Evolutionary conservation across 164 flowering plant genomes (phyloP), one percentile per base, ranked within the genome.

Genomic region (Macadamia integrifolia): DNA sequence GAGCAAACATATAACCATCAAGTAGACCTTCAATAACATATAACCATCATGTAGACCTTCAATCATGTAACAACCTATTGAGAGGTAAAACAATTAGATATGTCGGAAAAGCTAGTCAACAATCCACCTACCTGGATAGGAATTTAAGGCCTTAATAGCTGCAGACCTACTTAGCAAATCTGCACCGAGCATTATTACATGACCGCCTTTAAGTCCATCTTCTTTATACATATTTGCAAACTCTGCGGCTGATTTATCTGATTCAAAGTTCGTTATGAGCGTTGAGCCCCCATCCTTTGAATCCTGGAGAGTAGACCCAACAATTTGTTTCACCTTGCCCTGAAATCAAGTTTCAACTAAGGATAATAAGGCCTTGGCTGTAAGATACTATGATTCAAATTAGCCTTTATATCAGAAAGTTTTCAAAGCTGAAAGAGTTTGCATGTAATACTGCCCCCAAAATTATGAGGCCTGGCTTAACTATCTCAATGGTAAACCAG

Each of bases 241-340:
- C 78, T 87, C 93, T 31, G 88, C 87, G 6, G 99, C 87, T 10
- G 93, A 85, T 76, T 84, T 92, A 72, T 95, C 98, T 18, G 99
- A 88, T 76, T 85, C 99, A 65, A 88, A 95, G 72, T 95, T 95
- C 44, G 99, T 95, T 6, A 92, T 76, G 23, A 85, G 87, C 69
- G 75, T 65, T 53, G 86, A 78, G 13, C 74, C 85, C 30, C 67
- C 85, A 60, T 84, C 96, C 66, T 79, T 79, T 52, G 77, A 76
- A 81, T 95, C 99, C 73, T 64, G 65, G 65, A 95, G 89, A 12
- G 99, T 92, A 18, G 99, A 95, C 48, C 99, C 99, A 72, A 95
- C 99, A 77, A 95, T 95, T 78, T 95, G 98, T 77, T 95, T 95
- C 82, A 95, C 99, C 80, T 92, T 95, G 11, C 96, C 98, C 98